Percentiles rank a stretch among this genome's conserved stretches.
phyloP scores from a whole-genome alignment of 805 yeast species.

The Teunomyces atbi region DNA sequence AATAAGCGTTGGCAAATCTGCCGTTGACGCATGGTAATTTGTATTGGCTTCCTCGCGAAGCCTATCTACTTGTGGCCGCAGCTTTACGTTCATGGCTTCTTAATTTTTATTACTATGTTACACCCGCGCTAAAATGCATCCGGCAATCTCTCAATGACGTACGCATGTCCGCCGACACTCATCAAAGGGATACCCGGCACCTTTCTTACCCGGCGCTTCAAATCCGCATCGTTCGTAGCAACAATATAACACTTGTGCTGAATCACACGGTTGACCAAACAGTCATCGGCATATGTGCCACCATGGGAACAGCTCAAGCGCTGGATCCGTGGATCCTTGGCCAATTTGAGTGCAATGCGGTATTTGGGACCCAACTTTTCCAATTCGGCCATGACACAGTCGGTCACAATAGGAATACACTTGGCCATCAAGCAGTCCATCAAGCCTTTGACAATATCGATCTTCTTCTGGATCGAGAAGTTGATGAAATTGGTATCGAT shows the following conservation, averaged over 20 bases:
- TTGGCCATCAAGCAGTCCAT: conserved; percentile 95
- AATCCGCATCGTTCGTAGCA: conserved; percentile 96
- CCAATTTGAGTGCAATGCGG: conserved; percentile 87
- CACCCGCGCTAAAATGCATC: conserved; percentile 64
- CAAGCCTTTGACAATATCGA: conserved; percentile 93
- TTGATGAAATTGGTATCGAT: conserved; percentile 97
- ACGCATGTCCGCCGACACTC: conserved; percentile 94
- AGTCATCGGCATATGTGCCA: conserved; percentile 98
- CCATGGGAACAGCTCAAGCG: conserved; percentile 87
- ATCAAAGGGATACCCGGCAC: conserved; percentile 96
- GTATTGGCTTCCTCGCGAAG: neutral
- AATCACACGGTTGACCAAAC: conserved; percentile 86
- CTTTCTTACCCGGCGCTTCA: conserved; percentile 90
- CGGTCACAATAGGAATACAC: conserved; percentile 93
- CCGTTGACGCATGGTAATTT: no score
- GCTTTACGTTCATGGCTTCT: neutral
- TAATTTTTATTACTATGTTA: neutral
- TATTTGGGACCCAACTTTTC: conserved; percentile 94
- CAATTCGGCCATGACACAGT: conserved; percentile 97
- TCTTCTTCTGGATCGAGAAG: conserved; percentile 92
- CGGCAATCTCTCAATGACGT: conserved; percentile 91
- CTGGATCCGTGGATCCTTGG: conserved; percentile 89
- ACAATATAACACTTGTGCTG: conserved; percentile 97
- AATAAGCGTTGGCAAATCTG: no score
- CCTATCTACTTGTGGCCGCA: neutral